Base-by-base conservation (phyloP, 139 green algal genomes). In the Haematococcus lacustris region DNA sequence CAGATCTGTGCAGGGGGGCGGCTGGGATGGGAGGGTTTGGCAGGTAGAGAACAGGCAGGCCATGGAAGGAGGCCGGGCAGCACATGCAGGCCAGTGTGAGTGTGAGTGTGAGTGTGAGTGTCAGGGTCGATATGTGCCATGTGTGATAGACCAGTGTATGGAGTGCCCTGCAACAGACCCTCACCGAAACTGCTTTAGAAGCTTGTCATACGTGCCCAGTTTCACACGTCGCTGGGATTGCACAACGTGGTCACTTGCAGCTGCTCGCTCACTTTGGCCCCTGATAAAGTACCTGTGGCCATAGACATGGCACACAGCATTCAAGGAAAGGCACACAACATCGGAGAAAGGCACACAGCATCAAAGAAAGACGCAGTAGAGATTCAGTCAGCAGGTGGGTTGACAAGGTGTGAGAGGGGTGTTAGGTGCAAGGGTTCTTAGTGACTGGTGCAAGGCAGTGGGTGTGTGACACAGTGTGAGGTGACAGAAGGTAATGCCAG, bases 251-350 rank as follows among this genome's bases (percentile, higher is more conserved):
- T 96, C 90, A 4, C 57, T 70, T 3, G 74, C 76, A 1, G 77
- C 82, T 7, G 87, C 83, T 73, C 85, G 85, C 38, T 76, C 73
- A 68, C 72, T 89, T 33, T 88, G 78, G 2, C 90, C 90, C 7
- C 92, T 83, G 25, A 94, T 82, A 76, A 96, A 96, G 83, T 93
- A 98, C 51, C 85, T 78, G 81, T 83, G 95, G 32, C 17, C 57
- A 65, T 13, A 57, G 13, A 57, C 5, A 25, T 65, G 57, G 26
- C 57, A 65, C 5, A 25, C 57, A 65, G 57, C 21, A 33, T 25
- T 35, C 21, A 33, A 5, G 25, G 21, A 65, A 65, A 57, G 47
- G 47, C n/a, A n/a, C n/a, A n/a, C n/a, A n/a, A n/a, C n/a, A n/a
- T n/a, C n/a, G n/a, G n/a, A n/a, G n/a, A n/a, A n/a, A n/a, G n/a